Base-by-base conservation (phyloP, 257 asterid genomes). In the Nyctanthes arbortristis region DNA sequence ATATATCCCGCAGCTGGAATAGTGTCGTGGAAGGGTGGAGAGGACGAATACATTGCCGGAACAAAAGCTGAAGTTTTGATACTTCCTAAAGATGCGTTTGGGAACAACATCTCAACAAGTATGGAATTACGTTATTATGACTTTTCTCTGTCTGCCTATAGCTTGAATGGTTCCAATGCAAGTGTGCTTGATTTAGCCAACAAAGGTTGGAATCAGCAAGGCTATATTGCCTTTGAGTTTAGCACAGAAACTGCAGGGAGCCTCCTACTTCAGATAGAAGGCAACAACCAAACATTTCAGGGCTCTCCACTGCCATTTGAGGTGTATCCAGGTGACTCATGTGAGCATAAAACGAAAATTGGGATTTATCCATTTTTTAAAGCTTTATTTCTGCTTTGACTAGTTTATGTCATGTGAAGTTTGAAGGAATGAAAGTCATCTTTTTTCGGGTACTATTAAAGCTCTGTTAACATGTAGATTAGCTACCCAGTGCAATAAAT, bases 21-120 rank as follows among this genome's bases (percentile, higher is more conserved):
- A 11, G 62, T 83, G 60, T 82, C 81, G 1, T 93, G 99, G 99
- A 62, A 39, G 45, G 84, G 62, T 54, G 96, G 80, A 79, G 52
- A 55, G 45, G 67, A 82, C 22, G 92, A 85, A 70, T 85, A 87
- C 75, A 67, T 76, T 28, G 89, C 95, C 9, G 97, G 98, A 73
- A 74, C 67, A 27, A 84, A 63, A 57, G 90, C 84, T 20, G 75
- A 71, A 69, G n/a, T 93, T 18, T 43, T 76, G 52, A 76, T 91
- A 77, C 96, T 88, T 61, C 91, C 90, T 4, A 87, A 78, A 82
- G 99, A 93, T 76, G 97, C 96, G 60, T 93, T 89, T 77, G 99
- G 97, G 45, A 93, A 91, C 75, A 91, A 85, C 28, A 85, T 96
- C 67, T 79, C 75, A 34, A 63, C 74, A 49, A 77, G 68, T 57